These are phyloP conservation scores for Vitis cinerea DNA, from an alignment of 164 flowering plant genomes.

Conservation along the genomic window DNA sequence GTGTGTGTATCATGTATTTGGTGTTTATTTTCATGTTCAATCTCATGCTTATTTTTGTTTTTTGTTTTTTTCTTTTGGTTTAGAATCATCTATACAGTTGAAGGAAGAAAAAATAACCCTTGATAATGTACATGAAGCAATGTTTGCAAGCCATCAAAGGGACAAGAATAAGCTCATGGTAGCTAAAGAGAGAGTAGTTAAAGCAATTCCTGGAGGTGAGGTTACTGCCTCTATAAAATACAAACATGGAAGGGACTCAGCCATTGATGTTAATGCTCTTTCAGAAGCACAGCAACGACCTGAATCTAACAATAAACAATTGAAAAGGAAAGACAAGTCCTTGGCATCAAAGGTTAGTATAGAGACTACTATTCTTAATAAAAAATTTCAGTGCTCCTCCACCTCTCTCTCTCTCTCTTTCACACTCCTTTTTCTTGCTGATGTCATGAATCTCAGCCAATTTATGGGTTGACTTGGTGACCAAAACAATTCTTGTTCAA, in stretches of 20 bases:
- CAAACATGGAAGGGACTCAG: slow-evolving; percentile 19
- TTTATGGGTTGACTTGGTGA: background rate
- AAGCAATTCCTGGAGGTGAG: slow-evolving; percentile 13
- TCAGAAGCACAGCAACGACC: slow-evolving; percentile 14
- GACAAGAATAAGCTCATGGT: slow-evolving; percentile 15
- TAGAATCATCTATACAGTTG: slow-evolving; percentile 30
- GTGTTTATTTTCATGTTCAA: background rate
- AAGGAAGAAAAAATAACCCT: slow-evolving; percentile 20
- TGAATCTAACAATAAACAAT: slow-evolving; percentile 10
- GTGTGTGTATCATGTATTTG: no score
- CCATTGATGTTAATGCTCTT: slow-evolving; percentile 9
- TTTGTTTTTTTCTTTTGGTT: slow-evolving; percentile 3
- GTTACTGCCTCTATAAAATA: slow-evolving; percentile 19
- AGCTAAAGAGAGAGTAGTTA: slow-evolving; percentile 9
- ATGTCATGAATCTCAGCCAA: background rate
- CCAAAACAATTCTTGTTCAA: slow-evolving; percentile 7
- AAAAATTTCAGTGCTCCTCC: no score
- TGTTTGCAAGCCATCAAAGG: slow-evolving; percentile 17
- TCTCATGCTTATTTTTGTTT: background rate
- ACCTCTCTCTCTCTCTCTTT: background rate
- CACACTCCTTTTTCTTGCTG: no score
- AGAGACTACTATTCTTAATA: background rate
- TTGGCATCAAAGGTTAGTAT: slow-evolving; percentile 22
- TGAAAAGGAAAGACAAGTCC: slow-evolving; percentile 29
- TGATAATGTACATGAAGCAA: slow-evolving; percentile 24